phyloP scores from a whole-genome alignment of 768 basidiomycete genomes.

The Chalciporus piperatus region DNA sequence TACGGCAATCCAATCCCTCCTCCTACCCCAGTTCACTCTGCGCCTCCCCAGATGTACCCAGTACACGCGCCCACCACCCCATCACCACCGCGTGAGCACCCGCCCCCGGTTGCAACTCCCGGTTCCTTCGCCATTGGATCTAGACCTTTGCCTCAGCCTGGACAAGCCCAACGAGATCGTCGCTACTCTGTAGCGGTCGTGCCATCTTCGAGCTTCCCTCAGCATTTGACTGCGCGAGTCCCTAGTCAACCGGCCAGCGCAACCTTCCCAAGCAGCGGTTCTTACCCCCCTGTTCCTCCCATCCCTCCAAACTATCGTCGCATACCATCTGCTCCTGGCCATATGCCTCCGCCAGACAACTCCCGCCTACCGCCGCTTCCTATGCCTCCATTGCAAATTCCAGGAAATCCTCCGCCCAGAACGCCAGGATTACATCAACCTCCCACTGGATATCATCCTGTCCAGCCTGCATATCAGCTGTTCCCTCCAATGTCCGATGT shows the following conservation, averaged over 20 bases:
- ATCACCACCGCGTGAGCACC: conserved; percentile 25
- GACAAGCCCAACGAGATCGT: conserved; percentile 30
- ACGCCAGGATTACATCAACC: conserved; percentile 52
- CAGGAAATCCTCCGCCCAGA: conserved; percentile 33
- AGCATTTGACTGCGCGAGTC: conserved; percentile 14
- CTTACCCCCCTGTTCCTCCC: conserved; percentile 16
- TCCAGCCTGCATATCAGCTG: conserved; percentile 39
- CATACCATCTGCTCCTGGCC: conserved; percentile 24
- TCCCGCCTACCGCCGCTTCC: conserved; percentile 24
- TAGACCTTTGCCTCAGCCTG: conserved; percentile 32
- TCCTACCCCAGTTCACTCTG: conserved; percentile 21
- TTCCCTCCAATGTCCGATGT: conserved; percentile 27
- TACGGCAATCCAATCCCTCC: conserved; percentile 17
- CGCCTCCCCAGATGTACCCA: conserved; percentile 26
- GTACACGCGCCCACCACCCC: conserved; percentile 16
- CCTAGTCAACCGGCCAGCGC: conserved; percentile 8
- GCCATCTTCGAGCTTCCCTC: conserved; percentile 33
- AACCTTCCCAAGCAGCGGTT: conserved; percentile 15
- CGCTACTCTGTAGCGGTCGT: conserved; percentile 27
- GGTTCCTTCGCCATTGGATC: conserved; percentile 17
- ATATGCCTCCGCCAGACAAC: conserved; percentile 26
- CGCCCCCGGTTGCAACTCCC: conserved; percentile 1
- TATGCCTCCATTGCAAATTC: conserved; percentile 24
- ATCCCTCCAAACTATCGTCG: conserved; percentile 35
- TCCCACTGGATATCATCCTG: conserved; percentile 41